Percentiles rank a stretch among this genome's conserved stretches.
These are phyloP conservation scores for Schizophyllum amplum DNA, from an alignment of 1,284 basidiomycete genomes.

Conservation along the genomic window DNA sequence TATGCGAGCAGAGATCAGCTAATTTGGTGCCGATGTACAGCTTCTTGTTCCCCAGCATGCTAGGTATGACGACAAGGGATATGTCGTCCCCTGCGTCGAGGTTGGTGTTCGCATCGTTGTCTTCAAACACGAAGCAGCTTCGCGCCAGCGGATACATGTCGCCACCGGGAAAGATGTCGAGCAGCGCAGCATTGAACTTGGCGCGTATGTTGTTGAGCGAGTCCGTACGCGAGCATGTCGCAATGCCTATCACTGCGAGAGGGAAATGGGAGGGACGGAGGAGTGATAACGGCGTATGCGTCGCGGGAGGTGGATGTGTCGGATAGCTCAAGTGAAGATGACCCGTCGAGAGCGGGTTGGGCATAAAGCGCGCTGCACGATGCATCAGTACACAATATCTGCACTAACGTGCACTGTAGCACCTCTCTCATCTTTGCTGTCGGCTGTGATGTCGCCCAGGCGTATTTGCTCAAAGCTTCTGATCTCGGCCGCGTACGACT, in stretches of 20 bases:
- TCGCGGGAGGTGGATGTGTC: constrained; percentile 57
- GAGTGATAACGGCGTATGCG: constrained; percentile 50
- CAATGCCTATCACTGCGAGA: constrained; percentile 72
- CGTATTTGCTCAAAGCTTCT: constrained; percentile 62
- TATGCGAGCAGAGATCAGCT: constrained; percentile 78
- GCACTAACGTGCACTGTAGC: constrained; percentile 14
- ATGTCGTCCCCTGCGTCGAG: constrained; percentile 47
- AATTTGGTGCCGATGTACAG: constrained; percentile 80
- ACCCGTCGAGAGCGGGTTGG: constrained; percentile 67
- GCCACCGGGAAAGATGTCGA: constrained; percentile 55
- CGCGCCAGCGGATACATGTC: constrained; percentile 69
- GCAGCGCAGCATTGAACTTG: constrained; percentile 55
- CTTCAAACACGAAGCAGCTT: constrained; percentile 75
- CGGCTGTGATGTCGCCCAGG: constrained; percentile 72
- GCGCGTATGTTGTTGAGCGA: constrained; percentile 53
- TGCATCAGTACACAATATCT: constrained; percentile 4
- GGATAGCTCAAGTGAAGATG: constrained; percentile 66
- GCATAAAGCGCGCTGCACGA: constrained; percentile 68
- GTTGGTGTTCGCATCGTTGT: constrained; percentile 50
- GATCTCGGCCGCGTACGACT: constrained; percentile 64
- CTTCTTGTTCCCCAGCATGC: constrained; percentile 63
- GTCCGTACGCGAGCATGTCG: constrained; percentile 51
- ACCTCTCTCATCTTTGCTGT: constrained; percentile 74
- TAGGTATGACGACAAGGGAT: constrained; percentile 67
- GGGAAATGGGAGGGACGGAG: constrained; percentile 75